Evolutionary conservation across 805 yeast genomes (phyloP), one percentile per base, ranked within the genome.

Genomic region (Wilhelminamyces savonicus): DNA sequence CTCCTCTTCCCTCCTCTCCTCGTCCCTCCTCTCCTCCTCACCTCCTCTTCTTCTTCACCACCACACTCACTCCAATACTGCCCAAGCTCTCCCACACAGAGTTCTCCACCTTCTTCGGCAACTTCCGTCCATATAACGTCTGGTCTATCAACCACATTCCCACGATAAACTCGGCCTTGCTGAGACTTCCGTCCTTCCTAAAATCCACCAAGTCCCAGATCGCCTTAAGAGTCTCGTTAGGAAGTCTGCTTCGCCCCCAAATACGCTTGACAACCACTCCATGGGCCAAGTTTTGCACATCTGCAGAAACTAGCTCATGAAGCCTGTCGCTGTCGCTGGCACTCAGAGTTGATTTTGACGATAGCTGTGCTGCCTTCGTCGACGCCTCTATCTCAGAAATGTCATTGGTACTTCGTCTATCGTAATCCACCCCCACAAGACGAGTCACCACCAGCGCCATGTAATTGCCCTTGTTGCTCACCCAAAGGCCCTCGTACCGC

Each of bases 111-210:
- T 56, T 56, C 35, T 73, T 69, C 0, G 98, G 97, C 28, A 92
- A 59, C 52, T 92, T 92, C 23, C 94, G 67, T 0, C 98, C 98
- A 50, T 90, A 92, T 10, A 92, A 64, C 50, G 96, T 84, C 56
- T 92, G 98, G 54, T 92, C 99, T 2, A 92, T 88, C 4, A 88
- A 57, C 98, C 98, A 92, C 82, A 84, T 88, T 0, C 98, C 98
- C n/a, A 88, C 90, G 19, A 90, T 60, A 46, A 92, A 92, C 39
- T 88, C 90, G 21, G 77, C 79, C 37, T 84, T 74, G 41, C 78
- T 81, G 31, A 92, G 60, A 1, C 83, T 74, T 0, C 95, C 94
- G 50, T 82, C 92, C 26, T 62, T 54, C 41, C 77, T 53, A 32
- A 58, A 68, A 49, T 73, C 85, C 4, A 88, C 90, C 44, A 81